These are phyloP conservation scores for Boletus subluridellus DNA, from an alignment of 1,284 basidiomycete genomes.

Conservation along the genomic window DNA sequence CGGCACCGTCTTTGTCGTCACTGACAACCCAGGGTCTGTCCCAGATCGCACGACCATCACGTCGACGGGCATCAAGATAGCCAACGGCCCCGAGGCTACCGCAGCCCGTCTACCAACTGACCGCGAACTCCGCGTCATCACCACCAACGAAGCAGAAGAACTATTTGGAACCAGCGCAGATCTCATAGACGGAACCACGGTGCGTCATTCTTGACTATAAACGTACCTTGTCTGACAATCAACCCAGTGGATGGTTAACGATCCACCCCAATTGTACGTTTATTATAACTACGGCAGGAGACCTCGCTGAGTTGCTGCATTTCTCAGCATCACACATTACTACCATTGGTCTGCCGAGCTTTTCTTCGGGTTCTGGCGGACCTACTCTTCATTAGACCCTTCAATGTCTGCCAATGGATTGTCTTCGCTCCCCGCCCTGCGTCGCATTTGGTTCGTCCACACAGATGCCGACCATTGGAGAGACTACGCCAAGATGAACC, in stretches of 20 bases:
- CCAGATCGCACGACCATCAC: conserved; percentile 58
- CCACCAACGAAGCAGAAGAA: too few species aligned
- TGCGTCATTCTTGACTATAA: neutral
- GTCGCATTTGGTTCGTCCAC: conserved; percentile 72
- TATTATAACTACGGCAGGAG: too few species aligned
- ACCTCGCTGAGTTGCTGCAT: neutral
- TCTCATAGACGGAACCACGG: too few species aligned
- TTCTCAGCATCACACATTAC: conserved; percentile 66
- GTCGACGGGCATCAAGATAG: too few species aligned
- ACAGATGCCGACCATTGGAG: too few species aligned
- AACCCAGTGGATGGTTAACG: conserved; percentile 70
- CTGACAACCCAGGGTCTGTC: conserved; percentile 50
- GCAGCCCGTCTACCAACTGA: conserved; percentile 62
- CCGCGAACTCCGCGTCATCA: conserved; percentile 73
- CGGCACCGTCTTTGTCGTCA: too few species aligned
- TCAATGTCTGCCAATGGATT: conserved; percentile 61
- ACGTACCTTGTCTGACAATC: neutral
- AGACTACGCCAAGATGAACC: too few species aligned
- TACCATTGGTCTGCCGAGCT: conserved; percentile 87
- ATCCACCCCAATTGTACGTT: conserved; percentile 83
- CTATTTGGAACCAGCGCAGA: too few species aligned
- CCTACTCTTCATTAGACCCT: too few species aligned
- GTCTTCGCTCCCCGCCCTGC: conserved; percentile 66
- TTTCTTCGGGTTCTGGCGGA: too few species aligned
- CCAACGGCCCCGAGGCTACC: conserved; percentile 44